Evolutionary conservation across 768 basidiomycete species (phyloP).

Genomic region (Exidia glandulosa): DNA sequence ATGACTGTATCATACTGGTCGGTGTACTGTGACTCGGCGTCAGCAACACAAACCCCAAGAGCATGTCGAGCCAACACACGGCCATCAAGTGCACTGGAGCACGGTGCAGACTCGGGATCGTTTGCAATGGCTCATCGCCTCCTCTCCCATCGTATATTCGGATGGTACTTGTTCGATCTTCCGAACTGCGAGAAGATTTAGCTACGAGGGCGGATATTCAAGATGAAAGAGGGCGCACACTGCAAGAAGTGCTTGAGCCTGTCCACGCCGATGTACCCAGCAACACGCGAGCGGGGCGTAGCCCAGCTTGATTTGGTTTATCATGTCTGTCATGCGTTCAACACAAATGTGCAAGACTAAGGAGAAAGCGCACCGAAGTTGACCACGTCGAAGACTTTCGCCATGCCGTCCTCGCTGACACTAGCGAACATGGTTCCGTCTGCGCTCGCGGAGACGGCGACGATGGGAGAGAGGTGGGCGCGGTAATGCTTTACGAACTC

Average conservation of each 20-base stretch:
- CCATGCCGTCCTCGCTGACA: constrained; percentile 81
- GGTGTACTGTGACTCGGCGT: constrained; percentile 55
- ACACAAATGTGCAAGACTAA: not conserved
- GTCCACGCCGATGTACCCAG: constrained; percentile 87
- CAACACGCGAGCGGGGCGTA: constrained; percentile 82
- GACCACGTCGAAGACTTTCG: constrained; percentile 93
- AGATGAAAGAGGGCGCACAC: constrained; percentile 42
- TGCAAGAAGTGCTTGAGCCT: constrained; percentile 80
- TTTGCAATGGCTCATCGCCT: constrained; percentile 63
- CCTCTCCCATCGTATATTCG: constrained; percentile 91
- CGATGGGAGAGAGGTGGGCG: constrained; percentile 73
- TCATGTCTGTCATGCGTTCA: constrained; percentile 67
- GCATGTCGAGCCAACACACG: constrained; percentile 33
- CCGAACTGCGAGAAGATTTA: constrained; percentile 47
- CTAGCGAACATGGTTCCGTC: constrained; percentile 91
- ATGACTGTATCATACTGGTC: constrained; percentile 84
- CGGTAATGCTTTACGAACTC: constrained; percentile 99
- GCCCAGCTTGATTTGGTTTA: constrained; percentile 88
- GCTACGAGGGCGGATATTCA: not conserved
- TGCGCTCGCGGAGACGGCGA: constrained; percentile 73
- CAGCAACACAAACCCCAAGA: constrained; percentile 1
- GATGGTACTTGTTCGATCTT: constrained; percentile 60
- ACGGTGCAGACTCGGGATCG: constrained; percentile 67
- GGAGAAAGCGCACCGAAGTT: constrained; percentile 70
- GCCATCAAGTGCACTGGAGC: constrained; percentile 86